Conservation (phyloP, 129 eudicot species). For the Tagetes erecta region DNA sequence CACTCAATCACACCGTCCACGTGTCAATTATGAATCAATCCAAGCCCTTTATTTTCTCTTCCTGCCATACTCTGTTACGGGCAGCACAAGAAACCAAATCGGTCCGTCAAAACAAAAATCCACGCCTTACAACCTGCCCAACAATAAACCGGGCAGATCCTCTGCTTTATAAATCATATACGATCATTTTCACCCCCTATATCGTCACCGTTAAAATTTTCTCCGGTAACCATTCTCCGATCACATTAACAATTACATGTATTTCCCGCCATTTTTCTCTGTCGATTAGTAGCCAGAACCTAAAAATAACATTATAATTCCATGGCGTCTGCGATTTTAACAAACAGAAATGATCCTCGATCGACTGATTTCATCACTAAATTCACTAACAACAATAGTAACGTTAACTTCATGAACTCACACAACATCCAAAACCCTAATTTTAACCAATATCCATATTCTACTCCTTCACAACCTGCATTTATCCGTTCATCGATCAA, state of each 20-base stretch:
- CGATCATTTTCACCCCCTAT: not conserved
- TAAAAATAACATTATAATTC: not conserved
- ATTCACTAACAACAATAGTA: conserved; percentile 18
- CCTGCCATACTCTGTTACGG: conserved; percentile 34
- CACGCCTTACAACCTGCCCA: conserved; percentile 37
- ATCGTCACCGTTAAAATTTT: not conserved
- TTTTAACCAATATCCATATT: conserved; percentile 8
- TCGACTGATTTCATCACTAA: conserved; percentile 27
- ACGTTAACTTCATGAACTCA: conserved; percentile 18
- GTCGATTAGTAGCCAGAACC: conserved; percentile 32
- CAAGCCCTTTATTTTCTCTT: conserved; percentile 3
- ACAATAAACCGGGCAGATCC: conserved; percentile 37
- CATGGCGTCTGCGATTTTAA: conserved; percentile 58
- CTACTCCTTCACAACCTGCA: conserved; percentile 12
- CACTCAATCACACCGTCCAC: conserved; percentile 32
- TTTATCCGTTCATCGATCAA: conserved; percentile 15
- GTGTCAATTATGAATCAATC: conserved; percentile 7
- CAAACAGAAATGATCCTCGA: conserved; percentile 33
- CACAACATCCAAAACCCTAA: conserved; percentile 39
- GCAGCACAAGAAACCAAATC: conserved; percentile 27
- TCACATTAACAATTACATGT: not conserved
- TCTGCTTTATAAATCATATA: conserved; percentile 40
- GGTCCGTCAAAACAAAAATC: conserved; percentile 33
- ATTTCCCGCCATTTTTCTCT: conserved; percentile 33
- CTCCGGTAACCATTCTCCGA: conserved; percentile 18